phyloP scores from a whole-genome alignment of 106 monocot genomes.

The Phalaenopsis aphrodite region DNA sequence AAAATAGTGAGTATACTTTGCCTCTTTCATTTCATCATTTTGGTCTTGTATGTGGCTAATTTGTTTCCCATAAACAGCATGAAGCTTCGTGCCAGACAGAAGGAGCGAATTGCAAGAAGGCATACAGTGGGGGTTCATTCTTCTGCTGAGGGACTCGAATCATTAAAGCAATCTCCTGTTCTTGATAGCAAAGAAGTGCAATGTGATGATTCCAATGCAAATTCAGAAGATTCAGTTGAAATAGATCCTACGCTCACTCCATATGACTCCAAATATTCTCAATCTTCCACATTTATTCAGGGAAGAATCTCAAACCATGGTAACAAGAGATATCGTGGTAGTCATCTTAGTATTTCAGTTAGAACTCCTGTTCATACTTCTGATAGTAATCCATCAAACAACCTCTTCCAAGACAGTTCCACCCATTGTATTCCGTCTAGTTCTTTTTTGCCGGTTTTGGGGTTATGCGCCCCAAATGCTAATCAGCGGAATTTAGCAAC shows the following conservation, averaged over 20 bases:
- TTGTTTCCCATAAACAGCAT: slow-evolving; percentile 32
- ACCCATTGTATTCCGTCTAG: slow-evolving; percentile 20
- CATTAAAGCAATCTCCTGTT: slow-evolving; percentile 6
- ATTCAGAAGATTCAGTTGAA: slow-evolving; percentile 17
- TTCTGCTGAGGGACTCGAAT: slow-evolving; percentile 20
- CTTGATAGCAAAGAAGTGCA: slow-evolving; percentile 14
- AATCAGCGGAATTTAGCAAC: slow-evolving; percentile 19
- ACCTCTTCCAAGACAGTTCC: slow-evolving; percentile 21
- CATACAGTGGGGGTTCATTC: slow-evolving; percentile 16
- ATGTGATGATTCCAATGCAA: background rate
- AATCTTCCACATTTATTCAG: slow-evolving; percentile 16
- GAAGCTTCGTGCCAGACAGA: slow-evolving; percentile 87
- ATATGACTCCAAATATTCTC: slow-evolving; percentile 23
- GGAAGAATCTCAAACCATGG: slow-evolving; percentile 34
- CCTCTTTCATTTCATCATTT: background rate
- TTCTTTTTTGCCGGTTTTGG: slow-evolving; percentile 68
- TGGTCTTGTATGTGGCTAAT: slow-evolving; percentile 13
- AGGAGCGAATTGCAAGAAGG: slow-evolving; percentile 66
- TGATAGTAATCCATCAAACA: slow-evolving; percentile 30
- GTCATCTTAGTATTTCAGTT: slow-evolving; percentile 40
- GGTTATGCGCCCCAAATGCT: slow-evolving; percentile 91
- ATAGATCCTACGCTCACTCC: slow-evolving; percentile 13
- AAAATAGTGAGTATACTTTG: slow-evolving; percentile 60
- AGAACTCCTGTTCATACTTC: slow-evolving; percentile 21
- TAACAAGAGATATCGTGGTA: slow-evolving; percentile 25